Evolutionary conservation across 345 rosid species (phyloP).

Genomic region (Pistacia atlantica): DNA sequence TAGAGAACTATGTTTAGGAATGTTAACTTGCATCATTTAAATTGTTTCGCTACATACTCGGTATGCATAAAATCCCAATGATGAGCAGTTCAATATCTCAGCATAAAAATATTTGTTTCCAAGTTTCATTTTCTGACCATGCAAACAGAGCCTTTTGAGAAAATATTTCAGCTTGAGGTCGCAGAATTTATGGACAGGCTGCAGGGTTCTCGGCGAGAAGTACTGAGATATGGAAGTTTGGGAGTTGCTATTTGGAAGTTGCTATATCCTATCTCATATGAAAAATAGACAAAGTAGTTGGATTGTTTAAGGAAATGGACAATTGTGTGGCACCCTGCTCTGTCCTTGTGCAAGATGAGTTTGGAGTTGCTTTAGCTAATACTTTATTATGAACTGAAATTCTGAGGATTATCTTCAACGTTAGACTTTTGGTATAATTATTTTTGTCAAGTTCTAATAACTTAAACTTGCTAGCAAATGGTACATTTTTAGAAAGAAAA

Average conservation of each 20-base stretch:
- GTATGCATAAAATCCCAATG: too few relatives aligned
- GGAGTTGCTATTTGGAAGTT: too few relatives aligned
- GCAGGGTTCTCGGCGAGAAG: conserved; percentile 40
- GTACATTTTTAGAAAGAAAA: not conserved
- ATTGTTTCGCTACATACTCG: too few relatives aligned
- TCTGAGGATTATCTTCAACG: not conserved
- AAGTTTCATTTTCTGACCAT: too few relatives aligned
- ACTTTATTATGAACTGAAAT: not conserved
- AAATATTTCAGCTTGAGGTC: too few relatives aligned
- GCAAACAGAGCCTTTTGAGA: too few relatives aligned
- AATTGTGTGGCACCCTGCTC: not conserved
- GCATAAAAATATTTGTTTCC: too few relatives aligned
- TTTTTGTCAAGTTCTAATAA: not conserved
- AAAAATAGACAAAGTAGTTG: too few relatives aligned
- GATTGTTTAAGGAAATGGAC: not conserved
- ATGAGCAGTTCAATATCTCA: too few relatives aligned
- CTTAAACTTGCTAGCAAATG: not conserved
- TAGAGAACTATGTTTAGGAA: too few relatives aligned
- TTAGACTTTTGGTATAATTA: not conserved
- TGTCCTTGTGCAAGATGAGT: not conserved
- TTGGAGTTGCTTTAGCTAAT: not conserved
- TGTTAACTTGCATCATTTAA: too few relatives aligned
- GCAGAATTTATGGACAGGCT: too few relatives aligned
- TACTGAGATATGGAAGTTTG: conserved; percentile 23
- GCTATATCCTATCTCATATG: not conserved